A percentile compares a stretch with the other conserved stretches of the same genome.
phyloP scores from a whole-genome alignment of 148 eudicot genomes.

The Rhododendron griersonianum region DNA sequence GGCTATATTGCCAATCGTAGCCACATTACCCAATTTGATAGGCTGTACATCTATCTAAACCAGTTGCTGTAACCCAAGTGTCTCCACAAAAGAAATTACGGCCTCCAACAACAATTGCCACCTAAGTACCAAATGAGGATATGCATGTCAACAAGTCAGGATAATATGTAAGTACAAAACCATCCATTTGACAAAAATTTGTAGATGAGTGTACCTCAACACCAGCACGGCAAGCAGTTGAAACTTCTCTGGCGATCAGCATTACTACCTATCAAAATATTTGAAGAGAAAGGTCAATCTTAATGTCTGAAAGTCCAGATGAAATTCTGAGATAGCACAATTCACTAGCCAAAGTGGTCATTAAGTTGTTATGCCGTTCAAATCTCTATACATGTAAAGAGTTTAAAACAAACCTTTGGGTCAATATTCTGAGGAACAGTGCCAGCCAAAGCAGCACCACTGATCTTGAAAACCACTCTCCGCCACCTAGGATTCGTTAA shows the following conservation, averaged over 20 bases:
- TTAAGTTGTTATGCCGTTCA: slow-evolving; percentile 4
- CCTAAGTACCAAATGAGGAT: slow-evolving; percentile 39
- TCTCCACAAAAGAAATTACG: slow-evolving; percentile 96
- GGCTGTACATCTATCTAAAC: slow-evolving; percentile 82
- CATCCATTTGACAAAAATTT: not conserved
- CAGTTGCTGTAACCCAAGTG: slow-evolving; percentile 81
- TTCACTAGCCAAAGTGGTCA: not conserved
- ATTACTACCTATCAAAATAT: slow-evolving; percentile 54
- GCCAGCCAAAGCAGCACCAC: slow-evolving; percentile 91
- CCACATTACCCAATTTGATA: slow-evolving; percentile 84
- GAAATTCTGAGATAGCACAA: not conserved
- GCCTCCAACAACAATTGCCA: slow-evolving; percentile 93
- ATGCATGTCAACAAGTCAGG: not conserved
- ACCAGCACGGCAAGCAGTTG: slow-evolving; percentile 70
- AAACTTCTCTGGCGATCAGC: slow-evolving; percentile 90
- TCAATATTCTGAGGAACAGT: slow-evolving; percentile 73
- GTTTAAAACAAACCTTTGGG: slow-evolving; percentile 63
- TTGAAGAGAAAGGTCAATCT: not conserved
- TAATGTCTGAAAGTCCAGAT: slow-evolving; percentile 7
- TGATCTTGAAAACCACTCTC: slow-evolving; percentile 92
- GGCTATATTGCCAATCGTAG: not conserved
- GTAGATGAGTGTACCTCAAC: slow-evolving; percentile 60
- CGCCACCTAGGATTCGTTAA: slow-evolving; percentile 69
- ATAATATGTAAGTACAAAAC: not conserved
- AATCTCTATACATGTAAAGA: not conserved